A percentile compares a stretch with the other conserved stretches of the same genome.
phyloP scores from a whole-genome alignment of 441 rosid species.

The Pelargonium cotyledonis region DNA sequence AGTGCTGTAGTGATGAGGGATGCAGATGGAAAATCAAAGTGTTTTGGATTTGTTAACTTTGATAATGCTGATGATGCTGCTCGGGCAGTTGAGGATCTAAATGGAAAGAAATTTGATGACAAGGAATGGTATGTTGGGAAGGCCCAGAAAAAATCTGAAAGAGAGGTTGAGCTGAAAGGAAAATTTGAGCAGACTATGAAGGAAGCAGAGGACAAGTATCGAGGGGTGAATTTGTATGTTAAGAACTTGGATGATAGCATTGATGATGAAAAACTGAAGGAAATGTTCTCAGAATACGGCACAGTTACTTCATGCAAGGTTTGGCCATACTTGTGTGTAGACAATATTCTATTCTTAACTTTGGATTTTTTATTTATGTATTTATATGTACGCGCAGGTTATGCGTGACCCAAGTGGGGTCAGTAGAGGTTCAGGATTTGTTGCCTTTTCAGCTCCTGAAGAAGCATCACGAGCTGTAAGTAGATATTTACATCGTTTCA shows the following conservation, averaged over 20 bases:
- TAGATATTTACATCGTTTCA: constrained; percentile 1
- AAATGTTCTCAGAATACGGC: constrained; percentile 50
- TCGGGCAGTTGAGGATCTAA: constrained; percentile 52
- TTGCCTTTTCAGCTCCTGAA: constrained; percentile 58
- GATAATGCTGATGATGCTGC: constrained; percentile 55
- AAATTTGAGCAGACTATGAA: constrained; percentile 52
- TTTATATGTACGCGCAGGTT: constrained; percentile 30
- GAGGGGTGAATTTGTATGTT: constrained; percentile 51
- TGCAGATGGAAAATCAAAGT: constrained; percentile 59
- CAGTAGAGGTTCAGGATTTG: constrained; percentile 70
- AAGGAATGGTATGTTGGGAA: constrained; percentile 28
- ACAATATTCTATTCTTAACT: neutral
- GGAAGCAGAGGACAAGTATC: constrained; percentile 54
- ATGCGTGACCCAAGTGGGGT: constrained; percentile 59
- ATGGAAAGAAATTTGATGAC: constrained; percentile 54
- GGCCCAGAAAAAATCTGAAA: constrained; percentile 57
- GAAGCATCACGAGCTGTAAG: constrained; percentile 66
- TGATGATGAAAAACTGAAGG: constrained; percentile 52
- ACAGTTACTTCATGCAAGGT: constrained; percentile 67
- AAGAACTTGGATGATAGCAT: constrained; percentile 61
- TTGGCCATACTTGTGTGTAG: constrained; percentile 13
- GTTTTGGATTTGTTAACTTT: constrained; percentile 71
- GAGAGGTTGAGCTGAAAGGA: constrained; percentile 47
- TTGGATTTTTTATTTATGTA: neutral
- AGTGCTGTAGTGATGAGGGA: constrained; percentile 67